These are phyloP conservation scores for Wickerhamiella shivajii DNA, from an alignment of 805 yeast species.

Conservation along the genomic window DNA sequence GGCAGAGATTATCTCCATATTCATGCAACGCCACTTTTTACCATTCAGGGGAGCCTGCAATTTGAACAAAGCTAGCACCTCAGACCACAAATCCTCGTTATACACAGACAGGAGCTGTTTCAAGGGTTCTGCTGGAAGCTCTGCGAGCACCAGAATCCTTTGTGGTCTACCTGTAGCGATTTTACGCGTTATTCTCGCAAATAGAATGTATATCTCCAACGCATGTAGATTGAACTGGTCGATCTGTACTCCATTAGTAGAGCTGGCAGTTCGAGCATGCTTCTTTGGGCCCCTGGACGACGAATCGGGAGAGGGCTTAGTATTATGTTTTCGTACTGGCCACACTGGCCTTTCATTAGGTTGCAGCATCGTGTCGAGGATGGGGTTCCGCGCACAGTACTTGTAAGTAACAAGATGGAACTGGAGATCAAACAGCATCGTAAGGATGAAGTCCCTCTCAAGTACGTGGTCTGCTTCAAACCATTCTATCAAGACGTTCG, in stretches of 20 bases:
- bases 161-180: slow-evolving; percentile 58
- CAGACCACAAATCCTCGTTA: slow-evolving; percentile 47
- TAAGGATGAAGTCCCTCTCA: slow-evolving; percentile 60
- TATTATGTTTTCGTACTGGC: background rate
- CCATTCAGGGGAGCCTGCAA: slow-evolving; percentile 82
- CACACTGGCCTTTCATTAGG: slow-evolving; percentile 1
- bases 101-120: slow-evolving; percentile 45
- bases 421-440: slow-evolving; percentile 61
- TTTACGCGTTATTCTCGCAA: slow-evolving; percentile 42
- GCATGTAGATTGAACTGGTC: slow-evolving; percentile 12
- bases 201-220: slow-evolving; percentile 28
- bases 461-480: slow-evolving; percentile 62
- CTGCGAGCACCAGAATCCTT: slow-evolving; percentile 45
- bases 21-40: slow-evolving; percentile 81
- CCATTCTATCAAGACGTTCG: slow-evolving; percentile 47
- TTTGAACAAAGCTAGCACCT: slow-evolving; percentile 60
- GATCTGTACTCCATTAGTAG: slow-evolving; percentile 9
- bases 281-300: too few species aligned
- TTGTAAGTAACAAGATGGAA: slow-evolving; percentile 30
- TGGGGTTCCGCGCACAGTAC: slow-evolving; percentile 19
- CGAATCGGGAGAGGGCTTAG: slow-evolving; percentile 2
- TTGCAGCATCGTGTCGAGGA: slow-evolving; percentile 13
- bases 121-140: slow-evolving; percentile 47
- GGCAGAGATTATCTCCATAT: slow-evolving; percentile 85
- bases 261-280: slow-evolving; percentile 2